phyloP scores from a whole-genome alignment of 768 basidiomycete genomes.

The Hygrophorus russula region DNA sequence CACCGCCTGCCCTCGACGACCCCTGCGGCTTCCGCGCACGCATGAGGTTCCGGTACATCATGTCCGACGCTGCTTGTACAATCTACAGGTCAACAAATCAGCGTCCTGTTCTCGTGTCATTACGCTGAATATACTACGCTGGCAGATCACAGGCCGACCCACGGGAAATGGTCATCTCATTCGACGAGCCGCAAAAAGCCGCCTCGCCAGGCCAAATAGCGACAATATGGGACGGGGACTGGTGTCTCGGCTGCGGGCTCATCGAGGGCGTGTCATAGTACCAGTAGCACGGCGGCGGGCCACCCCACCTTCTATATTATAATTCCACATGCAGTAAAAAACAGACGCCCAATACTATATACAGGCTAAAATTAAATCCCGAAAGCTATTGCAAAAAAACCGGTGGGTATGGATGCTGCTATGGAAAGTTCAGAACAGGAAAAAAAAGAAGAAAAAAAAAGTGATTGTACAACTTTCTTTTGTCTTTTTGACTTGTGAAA shows the following conservation, averaged over 20 bases:
- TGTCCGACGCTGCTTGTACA: constrained; percentile 41
- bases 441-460: no score
- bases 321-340: no score
- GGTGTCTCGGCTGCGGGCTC: constrained; percentile 78
- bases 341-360: no score
- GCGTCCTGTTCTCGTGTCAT: background rate
- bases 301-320: background rate
- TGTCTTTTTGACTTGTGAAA: no score
- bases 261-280: constrained; percentile 27
- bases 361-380: no score
- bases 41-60: constrained; percentile 64
- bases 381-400: no score
- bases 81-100: constrained; percentile 33
- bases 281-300: background rate
- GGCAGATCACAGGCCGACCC: constrained; percentile 3
- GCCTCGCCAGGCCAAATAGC: constrained; percentile 77
- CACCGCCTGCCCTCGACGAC: constrained; percentile 33
- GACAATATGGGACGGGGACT: constrained; percentile 57
- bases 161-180: constrained; percentile 31
- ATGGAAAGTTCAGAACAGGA: no score
- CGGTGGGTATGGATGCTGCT: no score
- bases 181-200: constrained; percentile 50
- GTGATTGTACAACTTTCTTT: no score
- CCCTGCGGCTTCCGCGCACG: constrained; percentile 34
- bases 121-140: constrained; percentile 11